Evolutionary conservation across 2,329 filamentous ascomycete genomes (phyloP), one percentile per base, ranked within the genome.

Genomic region (Exophiala xenobiotica): DNA sequence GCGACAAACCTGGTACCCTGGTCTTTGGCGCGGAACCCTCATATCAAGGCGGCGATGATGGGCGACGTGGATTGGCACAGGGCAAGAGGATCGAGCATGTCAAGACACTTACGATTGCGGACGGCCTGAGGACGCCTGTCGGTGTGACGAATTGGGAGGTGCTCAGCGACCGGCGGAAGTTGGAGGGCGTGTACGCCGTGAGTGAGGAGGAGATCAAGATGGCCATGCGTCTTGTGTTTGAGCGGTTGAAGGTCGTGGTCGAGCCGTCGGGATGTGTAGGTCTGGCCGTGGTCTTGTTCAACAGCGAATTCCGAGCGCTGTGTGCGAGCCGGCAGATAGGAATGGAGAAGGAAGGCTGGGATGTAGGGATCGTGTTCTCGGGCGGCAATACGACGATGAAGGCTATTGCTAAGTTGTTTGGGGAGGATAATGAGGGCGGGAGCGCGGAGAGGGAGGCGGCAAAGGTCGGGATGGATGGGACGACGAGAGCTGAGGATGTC

Each of bases 1-100:
- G 40, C 39, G 82, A 81, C 18, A 91, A 87, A 0, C 80, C 82
- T 12, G 58, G 49, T 0, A 87, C 87, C 45, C 71, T 71, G 1
- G 90, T 96, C 1, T 97, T 93, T 68, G 91, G 90, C 16, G 86
- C 90, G 0, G 93, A 97, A 72, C 92, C 93, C 0, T 79, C 74
- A 18, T 89, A 87, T 65, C 72, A 95, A 64, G 91, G 90, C 42
- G 91, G 84, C 1, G 90, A 97, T 70, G 92, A 97, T 71, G 87
- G 80, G 29, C 78, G 83, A 54, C 75, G 88, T 2, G 89, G 89
- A 0, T 78, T 92, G 24, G 79, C 77, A 0, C 85, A 86, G 0
- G 53, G 58, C 7, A 60, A 72, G 60, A 78, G 90, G 9, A 78
- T 97, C 31, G 74, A 80, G 57, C 68, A 67, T 0, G 91, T 96